phyloP scores from a whole-genome alignment of 148 eudicot species.

The Cornus controversa region DNA sequence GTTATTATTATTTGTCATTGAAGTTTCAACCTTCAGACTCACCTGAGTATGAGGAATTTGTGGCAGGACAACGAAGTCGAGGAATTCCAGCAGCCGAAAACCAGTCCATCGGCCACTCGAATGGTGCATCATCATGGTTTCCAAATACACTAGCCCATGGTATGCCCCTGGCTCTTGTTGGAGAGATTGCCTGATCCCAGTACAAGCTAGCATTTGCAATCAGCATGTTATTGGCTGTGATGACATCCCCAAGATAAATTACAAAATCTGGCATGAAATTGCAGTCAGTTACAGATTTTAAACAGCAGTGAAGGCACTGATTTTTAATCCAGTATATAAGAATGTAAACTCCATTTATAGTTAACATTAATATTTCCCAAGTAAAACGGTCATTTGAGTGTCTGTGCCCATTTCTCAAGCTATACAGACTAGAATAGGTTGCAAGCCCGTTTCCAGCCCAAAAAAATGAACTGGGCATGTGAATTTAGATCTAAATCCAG shows the following conservation, averaged over 20 bases:
- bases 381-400: no score
- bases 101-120: conserved; percentile 92
- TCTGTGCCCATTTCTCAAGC: no score
- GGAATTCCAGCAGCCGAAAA: conserved; percentile 75
- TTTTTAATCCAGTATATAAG: no score
- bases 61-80: conserved; percentile 45
- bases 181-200: conserved; percentile 80
- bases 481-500: no score
- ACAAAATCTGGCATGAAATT: conserved; percentile 65
- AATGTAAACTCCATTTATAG: no score
- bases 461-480: no score
- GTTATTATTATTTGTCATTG: not conserved
- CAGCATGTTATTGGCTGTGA: conserved; percentile 78
- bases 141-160: conserved; percentile 86
- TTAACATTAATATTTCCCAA: no score
- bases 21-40: conserved; percentile 5
- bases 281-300: not conserved
- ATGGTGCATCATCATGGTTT: conserved; percentile 88
- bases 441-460: no score
- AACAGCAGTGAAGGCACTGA: no score
- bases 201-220: conserved; percentile 71
- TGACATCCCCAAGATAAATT: conserved; percentile 82
- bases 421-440: no score
- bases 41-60: conserved; percentile 36
- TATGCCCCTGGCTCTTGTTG: conserved; percentile 64